Evolutionary conservation across 768 basidiomycete species (phyloP), one percentile per base, ranked within the genome.

Genomic region (Tephrocybe sp.): DNA sequence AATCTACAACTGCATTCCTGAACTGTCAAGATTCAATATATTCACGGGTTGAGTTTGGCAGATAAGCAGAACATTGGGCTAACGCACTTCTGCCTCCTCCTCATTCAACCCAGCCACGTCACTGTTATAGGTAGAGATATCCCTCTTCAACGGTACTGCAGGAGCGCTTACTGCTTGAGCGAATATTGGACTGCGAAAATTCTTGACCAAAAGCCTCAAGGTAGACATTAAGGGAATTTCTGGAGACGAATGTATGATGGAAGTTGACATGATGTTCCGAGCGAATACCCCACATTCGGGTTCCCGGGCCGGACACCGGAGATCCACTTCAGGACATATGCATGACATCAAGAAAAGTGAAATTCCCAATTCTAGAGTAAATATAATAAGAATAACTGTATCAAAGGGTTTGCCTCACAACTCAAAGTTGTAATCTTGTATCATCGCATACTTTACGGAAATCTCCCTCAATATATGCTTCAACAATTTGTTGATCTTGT

Each of bases 21-120:
- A 97, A 94, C 93, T 97, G 53, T 25, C n/a, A n/a, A n/a, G n/a
- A n/a, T 18, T 13, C 6, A 10, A 33, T 15, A 1, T 7, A 19
- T 10, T n/a, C n/a, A n/a, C n/a, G 19, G 10, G 34, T 38, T 38
- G 43, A 18, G 36, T 30, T 30, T 30, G 12, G 29, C 10, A 36
- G 5, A 36, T 36, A n/a, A 15, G 34, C 16, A 11, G 34, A 7
- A n/a, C 4, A 34, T 34, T 15, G 15, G 15, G 37, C 19, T 21
- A 38, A 45, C 73, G 49, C 58, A 89, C 91, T 74, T 93, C 91
- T 24, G 73, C 73, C 61, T 93, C 91, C 41, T 91, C 88, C 23
- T 86, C 83, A 1, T 79, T 87, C 37, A 94, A 72, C 16, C 91
- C 90, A 1, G 89, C 85, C 30, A 92, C 65, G 52, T 86, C 79